Evolutionary conservation across 2,329 filamentous ascomycete genomes (phyloP).

Genomic region (Alternaria burnsii): DNA sequence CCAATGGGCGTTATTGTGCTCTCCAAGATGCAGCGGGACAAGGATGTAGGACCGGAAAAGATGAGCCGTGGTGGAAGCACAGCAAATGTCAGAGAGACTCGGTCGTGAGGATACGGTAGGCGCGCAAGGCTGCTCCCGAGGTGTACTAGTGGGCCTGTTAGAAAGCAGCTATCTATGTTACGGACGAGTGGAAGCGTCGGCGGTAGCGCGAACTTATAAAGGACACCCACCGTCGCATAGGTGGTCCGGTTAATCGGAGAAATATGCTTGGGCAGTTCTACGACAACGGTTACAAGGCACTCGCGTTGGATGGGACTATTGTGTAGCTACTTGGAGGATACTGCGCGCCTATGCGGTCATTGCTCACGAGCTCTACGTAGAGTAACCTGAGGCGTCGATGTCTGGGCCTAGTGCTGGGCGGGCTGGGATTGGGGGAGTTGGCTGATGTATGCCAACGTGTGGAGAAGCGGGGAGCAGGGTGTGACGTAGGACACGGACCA

Average conservation of each 20-base stretch:
- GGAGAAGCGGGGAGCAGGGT: constrained; percentile 26
- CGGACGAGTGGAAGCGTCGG: constrained; percentile 51
- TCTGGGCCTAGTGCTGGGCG: constrained; percentile 7
- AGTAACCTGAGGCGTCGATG: constrained; percentile 12
- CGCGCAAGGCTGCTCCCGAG: constrained; percentile 39
- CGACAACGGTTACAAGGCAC: constrained; percentile 1
- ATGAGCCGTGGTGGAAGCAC: constrained; percentile 29
- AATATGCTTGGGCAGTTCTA: constrained; percentile 11
- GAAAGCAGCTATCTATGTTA: constrained; percentile 39
- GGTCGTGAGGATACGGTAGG: constrained; percentile 48
- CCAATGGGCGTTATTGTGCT: constrained; percentile 13
- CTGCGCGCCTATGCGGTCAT: constrained; percentile 26
- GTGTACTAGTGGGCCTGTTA: constrained; percentile 39
- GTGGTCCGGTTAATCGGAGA: constrained; percentile 43
- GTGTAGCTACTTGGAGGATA: constrained; percentile 1
- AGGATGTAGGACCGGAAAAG: constrained; percentile 41
- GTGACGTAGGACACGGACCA: constrained; percentile 29
- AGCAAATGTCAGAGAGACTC: constrained; percentile 34
- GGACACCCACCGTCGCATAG: constrained; percentile 29
- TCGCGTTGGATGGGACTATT: not conserved
- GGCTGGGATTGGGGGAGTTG: constrained; percentile 17
- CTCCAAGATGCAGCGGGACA: constrained; percentile 22
- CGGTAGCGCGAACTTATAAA: constrained; percentile 38
- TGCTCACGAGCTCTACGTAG: constrained; percentile 19
- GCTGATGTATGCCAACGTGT: constrained; percentile 27